Evolutionary conservation across 2,329 filamentous ascomycete species (phyloP).

Genomic region (Scedosporium dehoogii): DNA sequence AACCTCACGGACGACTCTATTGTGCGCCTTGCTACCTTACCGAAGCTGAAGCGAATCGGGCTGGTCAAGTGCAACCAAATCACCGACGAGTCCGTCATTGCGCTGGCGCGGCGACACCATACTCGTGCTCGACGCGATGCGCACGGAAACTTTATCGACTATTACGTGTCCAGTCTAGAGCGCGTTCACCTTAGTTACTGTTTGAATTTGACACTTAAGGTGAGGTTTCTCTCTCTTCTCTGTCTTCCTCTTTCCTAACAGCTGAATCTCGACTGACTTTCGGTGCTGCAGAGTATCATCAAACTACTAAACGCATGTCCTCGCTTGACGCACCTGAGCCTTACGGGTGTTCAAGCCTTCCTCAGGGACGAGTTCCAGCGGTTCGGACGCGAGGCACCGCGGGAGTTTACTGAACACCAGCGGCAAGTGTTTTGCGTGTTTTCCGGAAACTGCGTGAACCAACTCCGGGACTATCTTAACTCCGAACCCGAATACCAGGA

Average conservation of each 20-base stretch:
- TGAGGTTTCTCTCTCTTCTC: constrained; percentile 31
- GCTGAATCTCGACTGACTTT: background rate
- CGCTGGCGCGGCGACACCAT: constrained; percentile 63
- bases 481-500: constrained; percentile 36
- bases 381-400: constrained; percentile 79
- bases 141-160: constrained; percentile 38
- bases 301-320: constrained; percentile 82
- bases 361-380: constrained; percentile 71
- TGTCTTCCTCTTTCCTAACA: constrained; percentile 12
- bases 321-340: constrained; percentile 82
- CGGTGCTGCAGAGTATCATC: constrained; percentile 63
- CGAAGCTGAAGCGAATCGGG: constrained; percentile 89
- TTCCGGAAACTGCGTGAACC: constrained; percentile 72
- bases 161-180: constrained; percentile 62
- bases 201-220: constrained; percentile 69
- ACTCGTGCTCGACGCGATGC: constrained; percentile 39
- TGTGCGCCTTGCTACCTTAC: constrained; percentile 70
- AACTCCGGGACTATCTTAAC: constrained; percentile 72
- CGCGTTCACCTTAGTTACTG: constrained; percentile 96
- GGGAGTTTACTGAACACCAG: constrained; percentile 91
- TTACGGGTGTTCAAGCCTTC: constrained; percentile 90
- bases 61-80: constrained; percentile 89
- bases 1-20: constrained; percentile 84
- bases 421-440: constrained; percentile 96
- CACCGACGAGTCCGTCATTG: constrained; percentile 80